These are phyloP conservation scores for Fusarium sp. DNA, from an alignment of 2,329 filamentous ascomycete species.

Conservation along the genomic window DNA sequence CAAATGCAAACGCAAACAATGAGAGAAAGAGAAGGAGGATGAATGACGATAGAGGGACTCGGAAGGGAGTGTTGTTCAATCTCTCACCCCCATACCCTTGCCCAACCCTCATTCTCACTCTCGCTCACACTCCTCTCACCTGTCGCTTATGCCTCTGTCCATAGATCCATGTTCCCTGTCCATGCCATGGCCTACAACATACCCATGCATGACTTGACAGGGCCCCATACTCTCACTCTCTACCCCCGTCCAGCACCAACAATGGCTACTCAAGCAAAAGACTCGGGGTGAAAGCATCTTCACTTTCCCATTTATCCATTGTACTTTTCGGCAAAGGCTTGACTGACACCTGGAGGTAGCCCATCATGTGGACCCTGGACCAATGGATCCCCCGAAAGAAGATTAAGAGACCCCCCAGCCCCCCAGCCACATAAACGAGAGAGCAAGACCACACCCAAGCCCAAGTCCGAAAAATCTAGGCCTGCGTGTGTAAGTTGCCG, in stretches of 20 bases:
- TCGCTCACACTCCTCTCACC: not conserved
- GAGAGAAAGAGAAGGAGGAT: conserved; percentile 17
- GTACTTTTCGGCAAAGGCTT: conserved; percentile 22
- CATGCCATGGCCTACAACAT: conserved; percentile 3
- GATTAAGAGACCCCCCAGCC: conserved; percentile 1
- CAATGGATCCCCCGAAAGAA: not conserved
- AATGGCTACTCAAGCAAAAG: conserved; percentile 8
- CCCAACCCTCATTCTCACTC: not conserved
- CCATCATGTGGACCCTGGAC: conserved; percentile 5
- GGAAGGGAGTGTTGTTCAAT: conserved; percentile 37
- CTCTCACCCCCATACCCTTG: conserved; percentile 22
- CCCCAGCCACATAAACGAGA: conserved; percentile 21
- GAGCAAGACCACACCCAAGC: conserved; percentile 5
- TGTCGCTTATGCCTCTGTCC: not conserved
- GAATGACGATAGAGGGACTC: conserved; percentile 41
- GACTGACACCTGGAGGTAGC: not conserved
- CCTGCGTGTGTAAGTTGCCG: conserved; percentile 39
- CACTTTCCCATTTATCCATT: conserved; percentile 3
- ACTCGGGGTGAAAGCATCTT: conserved; percentile 19
- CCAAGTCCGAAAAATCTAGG: conserved; percentile 18
- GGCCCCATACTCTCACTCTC: not conserved
- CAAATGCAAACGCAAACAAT: conserved; percentile 36
- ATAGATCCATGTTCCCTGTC: conserved; percentile 7
- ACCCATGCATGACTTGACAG: not conserved
- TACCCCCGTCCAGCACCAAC: conserved; percentile 4